A percentile compares a stretch with the other conserved stretches of the same genome.
Evolutionary conservation across 305 asterid species (phyloP).

Genomic region (Fraxinus paxiana): DNA sequence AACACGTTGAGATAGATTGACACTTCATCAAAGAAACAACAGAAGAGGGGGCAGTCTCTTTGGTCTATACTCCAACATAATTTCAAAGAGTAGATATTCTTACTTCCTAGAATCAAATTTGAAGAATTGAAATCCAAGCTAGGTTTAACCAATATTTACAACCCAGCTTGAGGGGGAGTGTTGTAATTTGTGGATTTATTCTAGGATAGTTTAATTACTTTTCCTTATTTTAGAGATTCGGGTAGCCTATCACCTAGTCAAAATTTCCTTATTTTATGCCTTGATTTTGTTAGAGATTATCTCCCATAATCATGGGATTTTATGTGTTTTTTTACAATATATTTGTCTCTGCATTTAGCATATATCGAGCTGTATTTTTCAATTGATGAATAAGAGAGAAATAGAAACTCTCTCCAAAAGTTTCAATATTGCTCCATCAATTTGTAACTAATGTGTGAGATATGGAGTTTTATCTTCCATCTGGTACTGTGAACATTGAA

Average conservation of each 20-base stretch:
- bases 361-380: neutral
- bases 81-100: neutral
- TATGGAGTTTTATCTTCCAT: slow-evolving; percentile 12
- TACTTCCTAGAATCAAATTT: no score
- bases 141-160: no score
- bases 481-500: slow-evolving; percentile 2
- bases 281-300: neutral
- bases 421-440: neutral
- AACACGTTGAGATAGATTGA: no score
- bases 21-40: no score
- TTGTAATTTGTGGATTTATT: neutral
- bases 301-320: neutral
- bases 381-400: neutral
- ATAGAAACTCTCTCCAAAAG: neutral
- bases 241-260: no score
- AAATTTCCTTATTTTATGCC: neutral
- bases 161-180: no score
- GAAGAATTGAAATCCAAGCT: no score
- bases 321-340: no score
- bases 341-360: neutral
- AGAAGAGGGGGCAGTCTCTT: no score
- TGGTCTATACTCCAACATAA: neutral
- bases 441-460: neutral
- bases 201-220: neutral
- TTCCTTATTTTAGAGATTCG: neutral